Conservation (phyloP, 305 asterid genomes). For the Fraxinus sp. region DNA sequence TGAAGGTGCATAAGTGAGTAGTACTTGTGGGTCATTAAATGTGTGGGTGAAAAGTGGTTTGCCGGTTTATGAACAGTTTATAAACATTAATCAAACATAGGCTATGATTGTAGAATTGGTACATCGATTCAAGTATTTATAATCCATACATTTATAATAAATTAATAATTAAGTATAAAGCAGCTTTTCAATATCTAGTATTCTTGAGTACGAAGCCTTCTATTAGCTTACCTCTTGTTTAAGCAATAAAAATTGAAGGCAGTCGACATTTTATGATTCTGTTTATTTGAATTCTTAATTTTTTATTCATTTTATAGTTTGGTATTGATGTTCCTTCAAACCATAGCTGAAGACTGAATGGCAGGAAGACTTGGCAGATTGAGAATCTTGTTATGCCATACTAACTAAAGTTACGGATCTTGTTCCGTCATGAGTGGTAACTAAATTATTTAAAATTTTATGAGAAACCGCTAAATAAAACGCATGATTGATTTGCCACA, state of each 20-base stretch:
- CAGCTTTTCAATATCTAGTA: conserved; percentile 9
- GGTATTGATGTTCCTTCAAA: not conserved
- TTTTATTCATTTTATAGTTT: not conserved
- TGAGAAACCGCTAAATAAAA: not conserved
- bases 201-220: conserved; percentile 1
- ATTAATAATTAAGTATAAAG: not conserved
- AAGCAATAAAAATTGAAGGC: not conserved
- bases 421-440: not conserved
- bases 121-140: not conserved
- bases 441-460: not conserved
- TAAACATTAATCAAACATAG: not conserved
- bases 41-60: not conserved
- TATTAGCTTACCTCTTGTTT: not conserved
- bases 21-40: not conserved
- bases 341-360: not conserved
- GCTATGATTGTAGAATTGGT: not conserved
- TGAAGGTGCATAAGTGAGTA: not conserved
- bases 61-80: not conserved
- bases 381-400: not conserved
- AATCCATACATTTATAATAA: not conserved
- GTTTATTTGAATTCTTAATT: conserved; percentile 9
- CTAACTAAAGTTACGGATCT: not conserved
- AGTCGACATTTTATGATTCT: not conserved
- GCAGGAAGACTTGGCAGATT: not conserved
- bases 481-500: not conserved